Evolutionary conservation across 257 asterid species (phyloP), one percentile per base, ranked within the genome.

Genomic region (Fraxinus excelsior): DNA sequence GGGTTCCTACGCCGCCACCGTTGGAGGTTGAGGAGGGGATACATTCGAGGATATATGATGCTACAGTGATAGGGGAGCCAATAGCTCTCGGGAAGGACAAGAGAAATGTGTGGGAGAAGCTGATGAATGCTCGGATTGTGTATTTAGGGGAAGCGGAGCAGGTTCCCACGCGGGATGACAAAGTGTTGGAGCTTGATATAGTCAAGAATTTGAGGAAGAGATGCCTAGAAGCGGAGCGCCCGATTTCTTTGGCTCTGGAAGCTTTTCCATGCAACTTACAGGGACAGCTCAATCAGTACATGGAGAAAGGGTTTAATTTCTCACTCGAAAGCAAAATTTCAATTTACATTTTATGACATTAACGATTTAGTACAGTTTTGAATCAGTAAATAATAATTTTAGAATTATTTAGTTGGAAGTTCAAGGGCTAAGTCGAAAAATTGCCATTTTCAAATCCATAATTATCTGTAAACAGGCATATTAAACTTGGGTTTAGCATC

Each of bases 61-160:
- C 98, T 66, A 85, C 94, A 65, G 97, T 79, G 71, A 90, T 90
- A 0, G 92, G 94, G 62, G 94, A 90, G 83, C 94, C 92, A 62
- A 23, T 83, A 88, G 94, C 92, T 56, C 46, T 90, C 85, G 91
- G 91, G 78, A 90, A 87, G 79, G 94, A 86, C 32, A 86, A 77
- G 83, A 80, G 73, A 67, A 93, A 85, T 76, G 92, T 86, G 14
- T 91, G 94, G 98, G 96, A 91, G 82, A 93, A 91, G 87, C 77
- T 93, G 78, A 87, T 90, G 93, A 88, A 85, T 83, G 93, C 93
- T 78, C 84, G 94, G 78, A 69, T 91, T 82, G 93, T 93, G 74
- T 93, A 89, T 78, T 80, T 93, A 76, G 98, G 97, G 37, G 98
- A 93, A 85, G 98, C 96, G 62, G 98, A 93, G 85, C 96, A 86